These are phyloP conservation scores for Conringia planisiliqua DNA, from an alignment of 345 rosid genomes.

Conservation along the genomic window DNA sequence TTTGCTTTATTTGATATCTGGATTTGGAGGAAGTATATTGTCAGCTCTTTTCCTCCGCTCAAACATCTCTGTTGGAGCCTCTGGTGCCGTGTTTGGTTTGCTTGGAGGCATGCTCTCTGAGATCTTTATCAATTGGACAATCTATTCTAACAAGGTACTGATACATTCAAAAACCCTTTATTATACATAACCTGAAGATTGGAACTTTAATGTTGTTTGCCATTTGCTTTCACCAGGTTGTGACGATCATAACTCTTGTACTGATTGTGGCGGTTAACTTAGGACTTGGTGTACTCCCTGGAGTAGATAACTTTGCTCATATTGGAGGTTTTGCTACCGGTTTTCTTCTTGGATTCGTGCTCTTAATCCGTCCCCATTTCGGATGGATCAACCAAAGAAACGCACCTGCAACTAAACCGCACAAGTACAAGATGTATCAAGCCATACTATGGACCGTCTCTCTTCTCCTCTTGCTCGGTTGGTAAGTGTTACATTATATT, in stretches of 20 bases:
- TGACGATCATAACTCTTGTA: conserved; percentile 64
- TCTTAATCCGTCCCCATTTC: conserved; percentile 84
- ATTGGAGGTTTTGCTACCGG: conserved; percentile 91
- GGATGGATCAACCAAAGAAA: conserved; percentile 69
- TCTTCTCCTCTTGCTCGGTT: conserved; percentile 55
- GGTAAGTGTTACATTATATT: conserved; percentile 46
- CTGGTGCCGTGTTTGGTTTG: conserved; percentile 95
- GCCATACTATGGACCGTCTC: conserved; percentile 70
- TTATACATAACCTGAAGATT: neutral
- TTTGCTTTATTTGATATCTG: conserved; percentile 80
- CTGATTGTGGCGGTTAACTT: conserved; percentile 69
- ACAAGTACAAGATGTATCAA: conserved; percentile 73
- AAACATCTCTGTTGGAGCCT: conserved; percentile 90
- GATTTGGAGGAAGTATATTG: conserved; percentile 90
- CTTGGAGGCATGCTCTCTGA: conserved; percentile 98
- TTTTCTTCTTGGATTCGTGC: conserved; percentile 84
- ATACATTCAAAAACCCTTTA: neutral
- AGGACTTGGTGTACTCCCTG: conserved; percentile 90
- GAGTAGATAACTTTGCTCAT: conserved; percentile 98
- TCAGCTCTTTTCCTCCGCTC: conserved; percentile 84
- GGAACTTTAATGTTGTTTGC: conserved; percentile 8
- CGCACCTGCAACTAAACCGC: conserved; percentile 36
- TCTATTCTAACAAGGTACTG: conserved; percentile 79
- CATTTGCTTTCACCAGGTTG: conserved; percentile 43
- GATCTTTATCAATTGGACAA: conserved; percentile 92